phyloP scores from a whole-genome alignment of 139 green algal species.

The Penium margaritaceum region DNA sequence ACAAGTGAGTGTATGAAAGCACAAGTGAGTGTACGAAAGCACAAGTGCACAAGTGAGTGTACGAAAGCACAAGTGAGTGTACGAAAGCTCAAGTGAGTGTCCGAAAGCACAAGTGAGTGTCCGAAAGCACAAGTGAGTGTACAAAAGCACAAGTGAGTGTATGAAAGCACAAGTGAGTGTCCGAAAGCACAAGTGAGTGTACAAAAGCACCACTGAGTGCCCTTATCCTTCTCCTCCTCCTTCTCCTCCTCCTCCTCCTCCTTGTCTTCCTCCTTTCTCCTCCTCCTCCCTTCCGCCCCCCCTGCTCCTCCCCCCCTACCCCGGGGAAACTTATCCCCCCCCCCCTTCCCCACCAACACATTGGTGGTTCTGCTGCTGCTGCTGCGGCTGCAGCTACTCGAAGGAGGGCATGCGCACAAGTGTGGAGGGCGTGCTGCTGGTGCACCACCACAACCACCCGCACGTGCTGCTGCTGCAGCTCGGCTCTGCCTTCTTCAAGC shows the following conservation, averaged over 20 bases:
- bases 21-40: neutral
- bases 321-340: too few species aligned
- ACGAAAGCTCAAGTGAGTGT: too few species aligned
- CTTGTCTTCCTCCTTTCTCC: neutral
- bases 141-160: too few species aligned
- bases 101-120: neutral
- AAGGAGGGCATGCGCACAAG: conserved; percentile 68
- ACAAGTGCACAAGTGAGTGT: too few species aligned
- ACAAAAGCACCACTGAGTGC: neutral
- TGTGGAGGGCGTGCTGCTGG: conserved; percentile 81
- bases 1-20: neutral
- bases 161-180: too few species aligned
- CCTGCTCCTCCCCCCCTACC: neutral
- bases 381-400: conserved; percentile 25
- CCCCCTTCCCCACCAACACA: neutral
- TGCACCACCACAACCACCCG: conserved; percentile 80
- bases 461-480: conserved; percentile 87
- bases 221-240: too few species aligned
- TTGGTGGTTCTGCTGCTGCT: neutral
- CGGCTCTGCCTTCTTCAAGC: conserved; percentile 66
- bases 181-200: too few species aligned
- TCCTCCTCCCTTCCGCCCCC: neutral
- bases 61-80: too few species aligned
- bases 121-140: too few species aligned
- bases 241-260: neutral